Evolutionary conservation across 225 moss, liverwort and hornwort genomes (phyloP), one percentile per base, ranked within the genome.

Genomic region (Sphagnum tenellum): DNA sequence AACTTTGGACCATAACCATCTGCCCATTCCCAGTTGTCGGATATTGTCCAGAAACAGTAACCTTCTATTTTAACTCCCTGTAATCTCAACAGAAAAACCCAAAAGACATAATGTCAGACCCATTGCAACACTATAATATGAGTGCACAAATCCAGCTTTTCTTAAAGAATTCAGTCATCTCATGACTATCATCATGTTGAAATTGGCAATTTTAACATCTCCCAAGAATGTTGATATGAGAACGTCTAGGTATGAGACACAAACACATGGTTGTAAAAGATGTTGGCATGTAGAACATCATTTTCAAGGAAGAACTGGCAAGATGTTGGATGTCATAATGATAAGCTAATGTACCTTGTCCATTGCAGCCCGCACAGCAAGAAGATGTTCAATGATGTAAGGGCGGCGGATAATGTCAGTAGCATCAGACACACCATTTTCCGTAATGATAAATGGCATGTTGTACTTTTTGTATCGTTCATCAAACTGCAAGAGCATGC

Each of bases 11-110:
- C 98, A 67, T 99, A 99, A 53, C 98, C 98, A 76, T 99, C 98
- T 49, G 98, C 93, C 98, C 98, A 99, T 72, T 99, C 98, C 98
- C 98, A 99, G 70, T 99, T 99, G 78, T 99, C 98, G 13, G 98
- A 99, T 44, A 89, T 89, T 50, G 98, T 99, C 98, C 98, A 99
- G 78, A 99, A 99, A 79, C 98, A 99, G 75, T 99, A 99, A 10
- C 98, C 98, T 79, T 90, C 90, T 56, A 99, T 82, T 55, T 71
- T 84, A 6, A 99, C 90, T 65, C 98, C 98, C 93, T 96, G 83
- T 74, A 78, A 29, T 29, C 29, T 29, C 29, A 29, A 29, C 29
- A 29, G 29, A 29, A 29, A 29, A 29, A 29, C 29, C 29, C 29
- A 29, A 29, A 29, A 29, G 29, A 29, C 29, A 29, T 29, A 29